Evolutionary conservation across 2,329 filamentous ascomycete species (phyloP).

Genomic region (Cryoendolithus antarcticus): DNA sequence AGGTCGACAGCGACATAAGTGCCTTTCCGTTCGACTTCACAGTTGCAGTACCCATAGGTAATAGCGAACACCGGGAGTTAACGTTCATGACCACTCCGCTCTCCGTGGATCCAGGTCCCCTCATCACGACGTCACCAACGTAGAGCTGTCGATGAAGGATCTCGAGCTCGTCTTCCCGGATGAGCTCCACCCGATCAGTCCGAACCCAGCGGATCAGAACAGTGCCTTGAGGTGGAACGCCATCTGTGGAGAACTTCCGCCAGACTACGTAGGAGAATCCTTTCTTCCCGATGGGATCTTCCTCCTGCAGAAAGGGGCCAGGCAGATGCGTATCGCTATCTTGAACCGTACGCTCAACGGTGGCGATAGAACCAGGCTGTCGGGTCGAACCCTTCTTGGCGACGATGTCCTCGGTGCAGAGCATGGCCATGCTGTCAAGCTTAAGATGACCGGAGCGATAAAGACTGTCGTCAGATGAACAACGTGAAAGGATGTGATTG

Average conservation of each 20-base stretch:
- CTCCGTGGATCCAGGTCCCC: slow-evolving; percentile 33
- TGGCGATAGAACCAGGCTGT: slow-evolving; percentile 22
- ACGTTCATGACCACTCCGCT: slow-evolving; percentile 44
- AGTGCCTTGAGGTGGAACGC: slow-evolving; percentile 39
- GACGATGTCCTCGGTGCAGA: slow-evolving; percentile 18
- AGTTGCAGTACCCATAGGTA: slow-evolving; percentile 13
- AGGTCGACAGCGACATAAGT: slow-evolving; percentile 2
- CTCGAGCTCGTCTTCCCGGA: slow-evolving; percentile 31
- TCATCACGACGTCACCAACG: slow-evolving; percentile 45
- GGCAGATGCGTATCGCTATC: slow-evolving; percentile 35
- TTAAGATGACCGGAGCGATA: no score
- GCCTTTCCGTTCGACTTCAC: slow-evolving; percentile 3
- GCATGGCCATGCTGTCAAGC: not conserved
- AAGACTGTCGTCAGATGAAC: no score
- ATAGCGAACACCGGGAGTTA: slow-evolving; percentile 33
- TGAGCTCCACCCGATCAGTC: slow-evolving; percentile 29
- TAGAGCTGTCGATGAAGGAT: slow-evolving; percentile 43
- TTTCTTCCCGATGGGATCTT: slow-evolving; percentile 16
- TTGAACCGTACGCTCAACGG: slow-evolving; percentile 31
- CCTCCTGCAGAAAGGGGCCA: slow-evolving; percentile 24
- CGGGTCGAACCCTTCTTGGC: slow-evolving; percentile 8
- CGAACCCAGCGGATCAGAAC: slow-evolving; percentile 38
- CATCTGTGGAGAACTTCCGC: slow-evolving; percentile 28
- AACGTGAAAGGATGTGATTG: no score
- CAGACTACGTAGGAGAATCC: slow-evolving; percentile 22